Base-by-base conservation (phyloP, 2,329 filamentous ascomycete genomes). In the Aspergillus fructus region DNA sequence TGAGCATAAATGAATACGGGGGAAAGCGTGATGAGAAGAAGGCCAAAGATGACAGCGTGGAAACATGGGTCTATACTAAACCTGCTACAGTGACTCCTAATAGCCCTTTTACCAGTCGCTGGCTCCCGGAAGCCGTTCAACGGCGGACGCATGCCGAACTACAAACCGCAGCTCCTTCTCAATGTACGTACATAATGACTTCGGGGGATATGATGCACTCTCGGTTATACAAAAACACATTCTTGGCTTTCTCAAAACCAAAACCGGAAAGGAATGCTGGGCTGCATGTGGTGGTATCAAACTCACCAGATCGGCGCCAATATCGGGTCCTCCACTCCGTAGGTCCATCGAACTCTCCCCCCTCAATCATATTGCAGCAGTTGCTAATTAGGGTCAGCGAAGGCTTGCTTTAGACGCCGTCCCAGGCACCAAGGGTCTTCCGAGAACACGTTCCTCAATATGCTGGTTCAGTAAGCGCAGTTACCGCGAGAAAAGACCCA, bases 111-210 rank as follows among this genome's bases (percentile, higher is more conserved):
- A 24, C 27, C 15, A 33, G 17, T n/a, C 5, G 53, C 60, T 3
- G 58, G 50, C 17, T 4, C 27, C 19, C 24, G 45, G 13, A 62
- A 56, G 27, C 33, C 46, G 8, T 21, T 5, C 51, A 49, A 19
- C 39, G 40, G 30, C 43, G 24, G 11, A 24, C 73, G 59, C 58
- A 56, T 68, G 12, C 71, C 66, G 50, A 63, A 70, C 24, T 76
- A 69, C 63, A 30, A 49, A 72, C 11, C 15, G 76, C 74, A 2
- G 77, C 48, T 59, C 58, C 39, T 80, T 81, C 42, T 17, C 17
- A 6, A 76, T 81, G 74, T 68, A 78, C 62, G 73, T 73, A 2
- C 79, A 71, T 63, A 81, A 80, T 51, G 75, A 80, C 58, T 75
- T 75, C 47, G 62, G 51, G 5, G 66, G 57, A 3, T 79, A 78